Evolutionary conservation across 768 basidiomycete species (phyloP).

Genomic region (Mycena epipterygia): DNA sequence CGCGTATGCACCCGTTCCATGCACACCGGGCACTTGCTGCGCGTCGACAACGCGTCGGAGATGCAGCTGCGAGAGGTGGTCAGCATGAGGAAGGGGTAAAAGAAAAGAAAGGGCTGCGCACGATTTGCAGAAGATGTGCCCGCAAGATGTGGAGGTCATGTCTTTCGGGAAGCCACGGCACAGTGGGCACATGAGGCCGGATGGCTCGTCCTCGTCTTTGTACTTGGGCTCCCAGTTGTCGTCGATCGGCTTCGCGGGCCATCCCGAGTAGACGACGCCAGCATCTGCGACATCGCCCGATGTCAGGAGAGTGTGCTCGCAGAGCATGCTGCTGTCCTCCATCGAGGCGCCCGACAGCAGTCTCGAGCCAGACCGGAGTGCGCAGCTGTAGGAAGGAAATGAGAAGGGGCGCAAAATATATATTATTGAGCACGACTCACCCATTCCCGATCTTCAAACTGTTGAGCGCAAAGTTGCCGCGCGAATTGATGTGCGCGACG

Average conservation of each 20-base stretch:
- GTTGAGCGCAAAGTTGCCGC: constrained; percentile 61
- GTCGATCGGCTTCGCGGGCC: constrained; percentile 55
- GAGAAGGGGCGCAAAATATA: not conserved
- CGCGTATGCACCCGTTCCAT: constrained; percentile 20
- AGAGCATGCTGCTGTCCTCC: constrained; percentile 63
- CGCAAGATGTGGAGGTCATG: constrained; percentile 47
- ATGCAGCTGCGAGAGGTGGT: constrained; percentile 32
- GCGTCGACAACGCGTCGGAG: constrained; percentile 10
- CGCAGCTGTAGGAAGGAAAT: constrained; percentile 44
- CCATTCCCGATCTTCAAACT: constrained; percentile 56
- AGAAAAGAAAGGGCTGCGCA: constrained; percentile 6
- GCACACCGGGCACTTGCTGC: constrained; percentile 38
- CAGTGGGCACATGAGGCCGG: constrained; percentile 46
- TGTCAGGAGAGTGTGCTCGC: constrained; percentile 61
- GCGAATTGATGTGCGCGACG: constrained; percentile 62
- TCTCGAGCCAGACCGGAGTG: constrained; percentile 60
- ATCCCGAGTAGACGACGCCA: constrained; percentile 56
- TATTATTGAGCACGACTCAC: constrained; percentile 32
- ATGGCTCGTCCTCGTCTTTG: constrained; percentile 32
- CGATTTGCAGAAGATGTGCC: constrained; percentile 44
- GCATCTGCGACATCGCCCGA: constrained; percentile 62
- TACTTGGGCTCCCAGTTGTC: constrained; percentile 34
- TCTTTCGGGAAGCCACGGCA: constrained; percentile 49
- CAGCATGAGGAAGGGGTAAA: not conserved
- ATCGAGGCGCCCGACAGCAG: constrained; percentile 64